A percentile compares a stretch with the other conserved stretches of the same genome.
phyloP scores from a whole-genome alignment of 257 asterid genomes.

The Solanum gandarillasii region DNA sequence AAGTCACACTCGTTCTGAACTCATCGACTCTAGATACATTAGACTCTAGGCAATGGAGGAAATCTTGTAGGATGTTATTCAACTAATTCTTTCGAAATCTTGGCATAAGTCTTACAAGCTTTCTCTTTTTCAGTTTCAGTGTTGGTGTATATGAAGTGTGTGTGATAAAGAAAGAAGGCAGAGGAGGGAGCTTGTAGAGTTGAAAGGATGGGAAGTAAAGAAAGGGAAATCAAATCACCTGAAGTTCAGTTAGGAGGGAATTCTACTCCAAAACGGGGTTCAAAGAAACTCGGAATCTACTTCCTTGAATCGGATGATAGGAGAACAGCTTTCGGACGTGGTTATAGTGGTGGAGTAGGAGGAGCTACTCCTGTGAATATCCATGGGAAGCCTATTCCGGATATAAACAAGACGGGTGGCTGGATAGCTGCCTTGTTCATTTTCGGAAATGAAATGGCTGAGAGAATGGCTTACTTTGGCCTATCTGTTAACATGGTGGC shows the following conservation, averaged over 20 bases:
- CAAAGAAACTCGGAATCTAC: conserved; percentile 56
- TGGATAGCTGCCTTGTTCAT: conserved; percentile 99
- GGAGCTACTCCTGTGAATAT: conserved; percentile 89
- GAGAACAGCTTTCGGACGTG: conserved; percentile 74
- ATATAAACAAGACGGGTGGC: conserved; percentile 76
- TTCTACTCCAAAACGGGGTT: conserved; percentile 7
- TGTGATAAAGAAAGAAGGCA: background rate
- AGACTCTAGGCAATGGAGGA: background rate
- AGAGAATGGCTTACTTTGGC: conserved; percentile 97
- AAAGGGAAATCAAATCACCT: conserved; percentile 63
- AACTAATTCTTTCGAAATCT: background rate
- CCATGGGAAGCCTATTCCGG: conserved; percentile 72
- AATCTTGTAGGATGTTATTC: background rate
- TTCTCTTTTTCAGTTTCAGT: background rate
- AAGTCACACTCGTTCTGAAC: background rate
- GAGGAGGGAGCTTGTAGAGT: background rate
- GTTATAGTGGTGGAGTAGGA: conserved; percentile 32
- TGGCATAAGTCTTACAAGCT: background rate
- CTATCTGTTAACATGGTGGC: conserved; percentile 97
- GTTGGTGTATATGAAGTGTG: background rate
- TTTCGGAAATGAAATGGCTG: conserved; percentile 97
- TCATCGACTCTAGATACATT: background rate
- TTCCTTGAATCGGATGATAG: conserved; percentile 86
- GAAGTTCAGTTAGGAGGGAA: conserved; percentile 9
- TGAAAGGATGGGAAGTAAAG: background rate